Evolutionary conservation across 2,329 filamentous ascomycete genomes (phyloP).

Genomic region (Anisogramma anomala): DNA sequence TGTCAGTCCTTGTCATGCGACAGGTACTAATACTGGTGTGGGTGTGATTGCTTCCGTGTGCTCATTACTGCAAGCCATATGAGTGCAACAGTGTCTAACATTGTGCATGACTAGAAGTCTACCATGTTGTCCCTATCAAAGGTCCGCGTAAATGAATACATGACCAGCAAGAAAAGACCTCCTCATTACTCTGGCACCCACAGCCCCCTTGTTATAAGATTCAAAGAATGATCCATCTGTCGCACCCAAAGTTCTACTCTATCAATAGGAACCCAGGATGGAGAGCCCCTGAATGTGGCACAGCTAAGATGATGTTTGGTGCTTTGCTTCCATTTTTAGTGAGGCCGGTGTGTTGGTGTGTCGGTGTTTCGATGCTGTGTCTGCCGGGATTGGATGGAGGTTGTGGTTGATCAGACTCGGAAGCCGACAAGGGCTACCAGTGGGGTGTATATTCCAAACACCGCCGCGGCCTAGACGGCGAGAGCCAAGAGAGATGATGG

Average conservation of each 20-base stretch:
- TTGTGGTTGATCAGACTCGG: constrained; percentile 8
- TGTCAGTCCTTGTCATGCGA: too few relatives aligned
- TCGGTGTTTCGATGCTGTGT: not conserved
- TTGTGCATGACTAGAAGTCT: constrained; percentile 10
- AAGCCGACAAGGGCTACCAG: constrained; percentile 8
- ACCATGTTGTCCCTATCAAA: constrained; percentile 3
- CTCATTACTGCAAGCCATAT: constrained; percentile 1
- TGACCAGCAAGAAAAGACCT: constrained; percentile 6
- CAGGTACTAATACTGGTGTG: too few relatives aligned
- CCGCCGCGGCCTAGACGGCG: constrained; percentile 13
- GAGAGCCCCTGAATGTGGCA: not conserved
- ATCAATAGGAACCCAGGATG: not conserved
- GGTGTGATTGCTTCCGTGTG: too few relatives aligned
- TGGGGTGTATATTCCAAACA: constrained; percentile 12
- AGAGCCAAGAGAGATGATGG: constrained; percentile 12
- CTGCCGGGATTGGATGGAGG: not conserved
- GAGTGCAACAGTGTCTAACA: constrained; percentile 10
- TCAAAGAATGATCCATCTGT: constrained; percentile 10
- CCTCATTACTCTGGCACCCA: constrained; percentile 9
- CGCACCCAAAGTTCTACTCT: constrained; percentile 5
- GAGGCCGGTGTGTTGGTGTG: not conserved
- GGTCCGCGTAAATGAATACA: constrained; percentile 5
- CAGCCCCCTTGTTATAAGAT: constrained; percentile 9
- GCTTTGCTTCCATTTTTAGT: too few relatives aligned
- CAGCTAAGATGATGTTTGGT: too few relatives aligned